Conservation (phyloP, 75 land plant genomes). For the Picea sitchensis region DNA sequence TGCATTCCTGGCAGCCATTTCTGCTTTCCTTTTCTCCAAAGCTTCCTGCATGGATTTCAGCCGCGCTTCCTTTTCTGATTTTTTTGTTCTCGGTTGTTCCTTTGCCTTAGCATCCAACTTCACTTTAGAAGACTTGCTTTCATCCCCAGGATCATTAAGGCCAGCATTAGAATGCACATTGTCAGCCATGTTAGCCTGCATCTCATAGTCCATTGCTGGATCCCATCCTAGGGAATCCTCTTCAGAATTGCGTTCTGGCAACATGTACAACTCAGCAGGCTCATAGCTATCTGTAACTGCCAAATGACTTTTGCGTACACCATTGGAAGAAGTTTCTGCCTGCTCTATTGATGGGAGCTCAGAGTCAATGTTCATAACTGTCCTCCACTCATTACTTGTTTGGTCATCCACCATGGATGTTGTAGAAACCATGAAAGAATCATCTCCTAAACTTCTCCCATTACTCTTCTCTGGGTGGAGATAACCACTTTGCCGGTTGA, state of each 20-base stretch:
- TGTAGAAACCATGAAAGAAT: conserved; percentile 59
- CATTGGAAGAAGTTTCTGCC: conserved; percentile 14
- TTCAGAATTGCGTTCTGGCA: conserved; percentile 56
- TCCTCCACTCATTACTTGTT: conserved; percentile 27
- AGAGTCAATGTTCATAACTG: conserved; percentile 45
- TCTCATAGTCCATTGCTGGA: conserved; percentile 70
- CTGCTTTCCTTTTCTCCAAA: conserved; percentile 51
- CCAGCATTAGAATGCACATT: background rate
- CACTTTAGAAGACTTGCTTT: conserved; percentile 10
- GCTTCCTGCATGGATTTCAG: conserved; percentile 44
- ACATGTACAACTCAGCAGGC: conserved; percentile 58
- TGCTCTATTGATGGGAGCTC: conserved; percentile 39
- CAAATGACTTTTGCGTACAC: background rate
- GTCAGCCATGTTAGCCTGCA: conserved; percentile 32
- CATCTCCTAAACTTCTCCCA: conserved; percentile 35
- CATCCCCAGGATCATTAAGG: conserved; percentile 7
- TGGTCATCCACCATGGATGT: conserved; percentile 29
- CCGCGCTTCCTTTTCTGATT: conserved; percentile 52
- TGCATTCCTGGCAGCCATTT: conserved; percentile 36
- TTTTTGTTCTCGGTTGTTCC: conserved; percentile 39
- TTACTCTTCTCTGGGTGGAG: conserved; percentile 14
- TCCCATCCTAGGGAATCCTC: conserved; percentile 43
- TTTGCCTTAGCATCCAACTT: conserved; percentile 43
- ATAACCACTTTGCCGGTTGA: background rate
- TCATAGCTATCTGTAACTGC: conserved; percentile 25